Conservation (phyloP, 2,329 filamentous ascomycete species). For the Cordyceps fumosorosea region DNA sequence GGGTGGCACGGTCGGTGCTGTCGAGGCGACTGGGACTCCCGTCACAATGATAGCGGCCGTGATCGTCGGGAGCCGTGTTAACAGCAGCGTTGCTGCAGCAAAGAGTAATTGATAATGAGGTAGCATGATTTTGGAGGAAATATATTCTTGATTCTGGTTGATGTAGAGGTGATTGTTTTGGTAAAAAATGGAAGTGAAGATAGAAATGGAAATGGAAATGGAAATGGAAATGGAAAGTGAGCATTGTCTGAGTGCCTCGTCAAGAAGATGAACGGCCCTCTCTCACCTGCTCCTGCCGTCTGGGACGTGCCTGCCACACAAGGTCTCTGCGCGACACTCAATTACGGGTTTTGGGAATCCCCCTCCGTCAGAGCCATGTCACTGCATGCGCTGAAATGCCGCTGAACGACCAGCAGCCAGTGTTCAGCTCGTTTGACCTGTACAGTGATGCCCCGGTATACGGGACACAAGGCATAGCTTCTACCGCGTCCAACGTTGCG, state of each 20-base stretch:
- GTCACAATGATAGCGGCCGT: conserved; percentile 22
- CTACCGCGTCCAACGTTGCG: neutral
- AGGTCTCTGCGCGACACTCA: neutral
- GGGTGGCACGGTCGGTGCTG: conserved; percentile 34
- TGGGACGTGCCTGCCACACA: neutral
- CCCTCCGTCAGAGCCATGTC: neutral
- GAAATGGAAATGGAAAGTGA: neutral
- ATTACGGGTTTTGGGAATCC: too few relatives aligned
- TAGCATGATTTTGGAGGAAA: conserved; percentile 3
- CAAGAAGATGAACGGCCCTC: neutral
- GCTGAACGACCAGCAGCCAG: neutral
- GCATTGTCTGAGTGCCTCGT: neutral
- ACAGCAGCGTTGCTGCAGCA: neutral
- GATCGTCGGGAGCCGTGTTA: neutral
- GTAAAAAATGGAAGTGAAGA: neutral
- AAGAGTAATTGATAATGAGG: conserved; percentile 4
- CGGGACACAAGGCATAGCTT: neutral
- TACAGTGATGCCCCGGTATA: neutral
- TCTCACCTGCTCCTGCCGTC: neutral
- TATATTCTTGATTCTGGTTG: neutral
- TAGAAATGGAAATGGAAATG: neutral
- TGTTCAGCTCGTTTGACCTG: neutral
- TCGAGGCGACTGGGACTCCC: conserved; percentile 30
- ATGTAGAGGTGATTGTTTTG: neutral
- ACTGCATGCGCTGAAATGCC: neutral